These are phyloP conservation scores for Penicillium longicatenatum DNA, from an alignment of 495 filamentous ascomycete genomes.

Conservation along the genomic window DNA sequence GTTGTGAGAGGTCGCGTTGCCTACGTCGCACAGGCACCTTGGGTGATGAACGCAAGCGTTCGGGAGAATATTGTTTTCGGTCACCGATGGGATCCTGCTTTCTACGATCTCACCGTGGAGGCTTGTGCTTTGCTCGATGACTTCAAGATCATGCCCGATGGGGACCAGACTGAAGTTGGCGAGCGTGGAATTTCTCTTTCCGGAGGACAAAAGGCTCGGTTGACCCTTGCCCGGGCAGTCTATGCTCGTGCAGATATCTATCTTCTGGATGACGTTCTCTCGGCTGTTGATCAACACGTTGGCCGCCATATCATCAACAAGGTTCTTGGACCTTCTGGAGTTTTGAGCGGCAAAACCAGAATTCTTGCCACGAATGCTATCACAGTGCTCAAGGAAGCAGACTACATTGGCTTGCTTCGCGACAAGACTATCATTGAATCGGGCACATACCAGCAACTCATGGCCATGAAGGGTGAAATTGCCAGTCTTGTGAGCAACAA, in stretches of 20 bases:
- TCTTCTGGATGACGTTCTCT: slow-evolving; percentile 89
- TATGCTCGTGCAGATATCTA: slow-evolving; percentile 98
- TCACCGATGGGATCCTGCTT: slow-evolving; percentile 88
- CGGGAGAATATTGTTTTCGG: slow-evolving; percentile 98
- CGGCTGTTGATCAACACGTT: slow-evolving; percentile 97
- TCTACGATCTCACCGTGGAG: slow-evolving; percentile 92
- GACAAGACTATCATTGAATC: slow-evolving; percentile 83
- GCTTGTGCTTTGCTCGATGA: slow-evolving; percentile 93
- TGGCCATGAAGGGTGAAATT: slow-evolving; percentile 93
- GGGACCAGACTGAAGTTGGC: slow-evolving; percentile 94
- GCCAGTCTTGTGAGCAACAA: slow-evolving; percentile 80
- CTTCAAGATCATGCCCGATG: slow-evolving; percentile 89
- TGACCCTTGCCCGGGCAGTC: slow-evolving; percentile 94
- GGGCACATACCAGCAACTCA: slow-evolving; percentile 84
- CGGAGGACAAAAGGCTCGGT: slow-evolving; percentile 92
- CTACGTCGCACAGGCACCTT: slow-evolving; percentile 89
- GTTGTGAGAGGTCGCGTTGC: slow-evolving; percentile 77
- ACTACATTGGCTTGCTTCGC: slow-evolving; percentile 81
- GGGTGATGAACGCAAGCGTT: slow-evolving; percentile 98
- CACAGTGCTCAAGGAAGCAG: slow-evolving; percentile 81
- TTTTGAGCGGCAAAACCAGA: slow-evolving; percentile 84
- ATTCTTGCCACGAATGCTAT: slow-evolving; percentile 97
- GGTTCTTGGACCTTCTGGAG: slow-evolving; percentile 82
- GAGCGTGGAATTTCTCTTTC: slow-evolving; percentile 97
- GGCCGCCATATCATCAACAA: slow-evolving; percentile 92